A percentile compares a stretch with the other conserved stretches of the same genome.
These are phyloP conservation scores for Paxillus rubicundulus DNA, from an alignment of 768 basidiomycete species.

Conservation along the genomic window DNA sequence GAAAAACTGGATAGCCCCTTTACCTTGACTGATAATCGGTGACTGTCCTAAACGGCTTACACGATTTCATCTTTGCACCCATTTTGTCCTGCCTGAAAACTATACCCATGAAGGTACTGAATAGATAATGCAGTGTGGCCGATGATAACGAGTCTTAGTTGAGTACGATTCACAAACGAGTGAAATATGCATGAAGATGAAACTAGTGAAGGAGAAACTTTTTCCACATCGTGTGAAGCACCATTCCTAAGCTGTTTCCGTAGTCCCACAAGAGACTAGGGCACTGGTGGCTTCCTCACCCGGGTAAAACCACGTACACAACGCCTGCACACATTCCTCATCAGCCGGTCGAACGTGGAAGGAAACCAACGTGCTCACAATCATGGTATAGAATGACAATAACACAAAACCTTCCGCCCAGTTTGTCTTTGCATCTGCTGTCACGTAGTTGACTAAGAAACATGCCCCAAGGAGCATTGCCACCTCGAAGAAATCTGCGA, in stretches of 20 bases:
- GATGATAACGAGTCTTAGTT: neutral
- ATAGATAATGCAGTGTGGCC: neutral
- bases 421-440: conserved; percentile 75
- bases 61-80: neutral
- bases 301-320: conserved; percentile 66
- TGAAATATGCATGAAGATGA: conserved; percentile 18
- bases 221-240: conserved; percentile 15
- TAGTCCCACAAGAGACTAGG: conserved; percentile 36
- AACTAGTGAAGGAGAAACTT: neutral
- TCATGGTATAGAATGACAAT: conserved; percentile 67
- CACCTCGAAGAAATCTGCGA: conserved; percentile 67
- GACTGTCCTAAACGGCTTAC: neutral
- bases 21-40: neutral
- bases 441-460: conserved; percentile 79
- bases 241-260: neutral
- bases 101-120: neutral
- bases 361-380: conserved; percentile 36
- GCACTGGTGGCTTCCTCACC: conserved; percentile 55
- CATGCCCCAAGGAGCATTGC: conserved; percentile 61
- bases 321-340: conserved; percentile 36
- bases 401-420: conserved; percentile 72
- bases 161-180: neutral
- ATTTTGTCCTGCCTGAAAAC: neutral
- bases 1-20: conserved; percentile 23
- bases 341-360: neutral